Percentiles rank a stretch among this genome's conserved stretches.
Conservation (phyloP, 352 stramenopile genomes). For the Globisporangium nunn region DNA sequence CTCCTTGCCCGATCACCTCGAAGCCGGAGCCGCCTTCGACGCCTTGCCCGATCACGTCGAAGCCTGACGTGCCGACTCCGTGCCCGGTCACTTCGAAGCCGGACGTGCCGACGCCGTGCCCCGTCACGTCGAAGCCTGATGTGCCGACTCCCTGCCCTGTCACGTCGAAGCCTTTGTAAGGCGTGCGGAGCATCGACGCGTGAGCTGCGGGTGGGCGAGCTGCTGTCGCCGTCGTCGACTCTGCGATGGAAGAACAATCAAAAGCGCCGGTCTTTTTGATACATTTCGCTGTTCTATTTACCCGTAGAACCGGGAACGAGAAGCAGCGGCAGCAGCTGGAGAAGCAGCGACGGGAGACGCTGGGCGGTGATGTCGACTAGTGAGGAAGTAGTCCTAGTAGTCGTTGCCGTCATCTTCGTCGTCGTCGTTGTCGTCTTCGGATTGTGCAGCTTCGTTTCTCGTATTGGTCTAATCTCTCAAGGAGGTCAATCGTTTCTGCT, state of each 20-base stretch:
- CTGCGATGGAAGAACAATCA: neutral
- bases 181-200: neutral
- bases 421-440: neutral
- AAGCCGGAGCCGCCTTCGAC: constrained; percentile 3
- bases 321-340: neutral
- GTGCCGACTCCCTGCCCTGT: constrained; percentile 3
- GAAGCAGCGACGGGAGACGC: no score
- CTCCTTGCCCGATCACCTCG: constrained; percentile 28
- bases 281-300: neutral
- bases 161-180: constrained; percentile 2
- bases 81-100: constrained; percentile 23
- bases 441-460: neutral
- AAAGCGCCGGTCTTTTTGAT: neutral
- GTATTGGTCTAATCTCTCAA: neutral
- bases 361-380: no score
- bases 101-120: constrained; percentile 6
- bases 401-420: no score
- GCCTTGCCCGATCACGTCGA: constrained; percentile 8
- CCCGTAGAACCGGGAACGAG: neutral
- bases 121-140: constrained; percentile 2
- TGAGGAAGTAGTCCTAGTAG: neutral
- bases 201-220: neutral
- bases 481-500: neutral
- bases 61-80: constrained; percentile 16
- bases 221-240: neutral